Base-by-base conservation (phyloP, 2,329 filamentous ascomycete genomes). In the Cercospora canescens region DNA sequence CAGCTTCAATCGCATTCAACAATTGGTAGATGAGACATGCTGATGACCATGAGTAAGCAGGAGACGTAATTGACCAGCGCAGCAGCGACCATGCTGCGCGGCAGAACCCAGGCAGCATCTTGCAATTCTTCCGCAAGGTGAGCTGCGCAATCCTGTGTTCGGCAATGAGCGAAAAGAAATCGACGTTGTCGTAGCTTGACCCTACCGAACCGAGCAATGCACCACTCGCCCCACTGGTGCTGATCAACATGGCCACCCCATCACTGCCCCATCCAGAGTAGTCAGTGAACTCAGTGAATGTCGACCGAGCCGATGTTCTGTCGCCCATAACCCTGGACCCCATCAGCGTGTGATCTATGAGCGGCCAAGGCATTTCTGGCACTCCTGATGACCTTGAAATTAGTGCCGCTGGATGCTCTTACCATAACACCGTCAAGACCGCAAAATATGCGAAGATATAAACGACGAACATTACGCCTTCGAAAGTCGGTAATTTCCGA, bases 381-480 rank as follows among this genome's bases (percentile, higher is more conserved):
- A 9, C 3, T 35, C 45, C 45, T n/a, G n/a, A 28, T n/a, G 45
- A 50, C 16, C 45, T 26, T 16, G 21, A n/a, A 14, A 8, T 14
- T 26, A 24, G 26, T 28, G 3, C 24, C 12, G 6, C 14, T 28
- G 24, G 45, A 24, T 50, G 24, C 21, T 28, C 45, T 50, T 6
- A 50, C 70, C 68, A 71, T 5, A 76, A 66, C 5, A 72, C 70
- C n/a, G 75, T 72, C 16, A 77, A n/a, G 26, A 76, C 72, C 6
- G 72, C 67, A 30, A 76, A 63, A 60, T 76, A 78, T 9, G 72
- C 76, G 21, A 70, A 67, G n/a, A 74, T 45, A 60, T 77, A 74
- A 8, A 72, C 52, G 52, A 74, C 52, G 52, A 78, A 67, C 50
- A 72, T 71, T 14, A 69, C 63, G 0, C 80, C 81, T 73, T 86